These are phyloP conservation scores for Dorcoceras hygrometricum DNA, from an alignment of 257 asterid genomes.

Conservation along the genomic window DNA sequence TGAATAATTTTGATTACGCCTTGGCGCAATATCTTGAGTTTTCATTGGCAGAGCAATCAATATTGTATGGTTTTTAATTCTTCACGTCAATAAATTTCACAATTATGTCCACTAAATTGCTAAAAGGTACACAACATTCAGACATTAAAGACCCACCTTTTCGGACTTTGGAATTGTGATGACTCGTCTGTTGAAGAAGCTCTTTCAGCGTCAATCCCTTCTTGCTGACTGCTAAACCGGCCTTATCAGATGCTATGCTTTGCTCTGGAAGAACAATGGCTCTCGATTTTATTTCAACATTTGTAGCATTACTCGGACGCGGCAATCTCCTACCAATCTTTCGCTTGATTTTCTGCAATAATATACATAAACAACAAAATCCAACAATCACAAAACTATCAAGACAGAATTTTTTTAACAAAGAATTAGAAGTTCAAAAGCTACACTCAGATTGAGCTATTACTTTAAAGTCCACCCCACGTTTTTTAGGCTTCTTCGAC, in stretches of 20 bases:
- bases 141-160: conserved; percentile 43
- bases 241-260: conserved; percentile 72
- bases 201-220: conserved; percentile 91
- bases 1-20: not conserved
- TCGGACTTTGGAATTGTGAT: conserved; percentile 87
- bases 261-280: conserved; percentile 93
- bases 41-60: not conserved
- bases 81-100: conserved; percentile 1
- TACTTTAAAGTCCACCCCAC: conserved; percentile 89
- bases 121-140: not conserved
- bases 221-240: conserved; percentile 76
- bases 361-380: not conserved
- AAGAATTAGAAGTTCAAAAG: not conserved
- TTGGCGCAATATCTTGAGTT: not conserved
- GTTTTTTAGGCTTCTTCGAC: conserved; percentile 59
- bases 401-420: not conserved
- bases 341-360: conserved; percentile 73
- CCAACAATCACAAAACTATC: not conserved
- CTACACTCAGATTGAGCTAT: conserved; percentile 18
- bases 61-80: not conserved
- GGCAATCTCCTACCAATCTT: conserved; percentile 93
- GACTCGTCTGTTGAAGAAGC: conserved; percentile 93
- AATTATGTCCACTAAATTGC: not conserved
- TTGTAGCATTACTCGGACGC: conserved; percentile 87
- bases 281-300: conserved; percentile 75